Evolutionary conservation across 805 yeast genomes (phyloP).

Genomic region (Yamadazyma sp.): DNA sequence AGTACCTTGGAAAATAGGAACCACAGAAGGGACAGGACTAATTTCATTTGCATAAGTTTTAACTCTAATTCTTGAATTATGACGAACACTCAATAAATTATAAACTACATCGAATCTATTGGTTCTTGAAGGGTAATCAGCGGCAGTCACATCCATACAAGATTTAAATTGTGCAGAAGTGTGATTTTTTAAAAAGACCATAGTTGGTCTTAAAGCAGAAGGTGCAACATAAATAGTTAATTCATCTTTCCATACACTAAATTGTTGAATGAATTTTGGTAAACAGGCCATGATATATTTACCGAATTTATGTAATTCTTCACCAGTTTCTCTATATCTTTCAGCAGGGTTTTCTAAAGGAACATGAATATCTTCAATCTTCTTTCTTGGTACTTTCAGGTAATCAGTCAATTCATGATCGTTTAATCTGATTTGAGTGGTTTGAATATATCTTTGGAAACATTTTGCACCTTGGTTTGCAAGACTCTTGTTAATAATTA

Average conservation of each 20-base stretch:
- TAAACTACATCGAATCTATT: constrained; percentile 87
- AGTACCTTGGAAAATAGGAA: constrained; percentile 72
- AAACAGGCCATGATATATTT: constrained; percentile 70
- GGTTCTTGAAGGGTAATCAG: constrained; percentile 78
- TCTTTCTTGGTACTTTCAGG: constrained; percentile 36
- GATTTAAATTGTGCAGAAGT: constrained; percentile 78
- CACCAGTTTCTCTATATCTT: constrained; percentile 59
- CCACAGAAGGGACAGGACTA: constrained; percentile 74
- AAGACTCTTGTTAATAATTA: no score
- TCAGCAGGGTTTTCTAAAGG: constrained; percentile 78
- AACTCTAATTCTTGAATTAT: constrained; percentile 83
- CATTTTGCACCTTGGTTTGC: no score
- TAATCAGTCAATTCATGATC: constrained; percentile 32
- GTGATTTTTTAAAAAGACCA: constrained; percentile 70
- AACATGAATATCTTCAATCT: constrained; percentile 28
- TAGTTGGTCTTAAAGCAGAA: constrained; percentile 65
- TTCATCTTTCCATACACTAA: constrained; percentile 90
- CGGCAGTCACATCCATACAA: constrained; percentile 80
- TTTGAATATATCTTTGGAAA: neutral
- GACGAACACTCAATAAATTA: constrained; percentile 74
- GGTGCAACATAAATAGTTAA: constrained; percentile 75
- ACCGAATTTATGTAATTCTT: constrained; percentile 79
- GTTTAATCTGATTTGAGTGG: neutral
- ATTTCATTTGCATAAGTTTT: constrained; percentile 86
- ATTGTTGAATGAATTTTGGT: constrained; percentile 81